Base-by-base conservation (phyloP, 306 rosid species). In the Begonia loranthoides region DNA sequence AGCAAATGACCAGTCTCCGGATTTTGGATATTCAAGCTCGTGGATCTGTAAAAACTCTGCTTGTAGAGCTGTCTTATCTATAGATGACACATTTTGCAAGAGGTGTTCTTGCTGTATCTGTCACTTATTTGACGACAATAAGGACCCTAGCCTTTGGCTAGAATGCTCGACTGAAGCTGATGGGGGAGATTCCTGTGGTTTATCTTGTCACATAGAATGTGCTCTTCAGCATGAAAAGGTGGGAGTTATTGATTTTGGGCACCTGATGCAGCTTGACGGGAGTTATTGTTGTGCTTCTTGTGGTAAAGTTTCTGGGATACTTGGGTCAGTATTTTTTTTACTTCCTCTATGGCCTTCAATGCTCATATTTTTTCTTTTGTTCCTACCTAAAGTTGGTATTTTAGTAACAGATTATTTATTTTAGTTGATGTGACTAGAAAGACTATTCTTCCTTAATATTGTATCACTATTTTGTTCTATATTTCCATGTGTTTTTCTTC, bases 81-180 rank as follows among this genome's bases (percentile, higher is more conserved):
- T 72, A 67, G 93, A 92, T 54, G 87, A 80, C 79, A 79, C 96
- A 28, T 92, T 92, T 63, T 92, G 99, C 78, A 83, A 72, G 78
- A 83, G 99, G 83, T 92, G 99, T 72, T 92, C 99, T 43, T 92
- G 99, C 70, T 86, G 99, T 69, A 92, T 92, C 58, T 92, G 99
- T 57, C 99, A 92, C 58, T 76, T 78, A 53, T 92, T 83, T 54
- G 99, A 92, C 57, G 99, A 92, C 75, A 92, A 92, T 72, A 92
- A 92, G 82, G 99, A 92, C 65, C 99, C 99, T 28, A 92, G 99
- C 64, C 99, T 92, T 65, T 92, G 99, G 99, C 70, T 86, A 71
- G 99, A 83, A 57, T 92, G 99, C 77, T 54, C 87, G 45, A 73
- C 83, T 49, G 96, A 92, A 54, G 79, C 94, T 56, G 66, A 74